A percentile compares a stretch with the other conserved stretches of the same genome.
Conservation (phyloP, 345 rosid genomes). For the Rhizophora apiculata region DNA sequence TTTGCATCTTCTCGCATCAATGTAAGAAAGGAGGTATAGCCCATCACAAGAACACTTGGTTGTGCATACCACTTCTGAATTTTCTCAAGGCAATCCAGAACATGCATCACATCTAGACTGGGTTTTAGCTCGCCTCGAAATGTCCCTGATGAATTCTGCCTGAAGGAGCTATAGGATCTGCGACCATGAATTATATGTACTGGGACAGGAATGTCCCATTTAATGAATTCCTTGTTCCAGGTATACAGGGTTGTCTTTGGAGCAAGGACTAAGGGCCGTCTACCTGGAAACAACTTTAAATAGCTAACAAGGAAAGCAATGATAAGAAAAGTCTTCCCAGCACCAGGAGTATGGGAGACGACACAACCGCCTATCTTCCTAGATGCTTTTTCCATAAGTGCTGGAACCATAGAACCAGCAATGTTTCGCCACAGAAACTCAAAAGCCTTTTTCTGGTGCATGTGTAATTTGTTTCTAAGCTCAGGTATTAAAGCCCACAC, state of each 20-base stretch:
- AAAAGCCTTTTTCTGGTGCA: constrained; percentile 82
- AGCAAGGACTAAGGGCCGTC: constrained; percentile 82
- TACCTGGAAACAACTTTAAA: constrained; percentile 79
- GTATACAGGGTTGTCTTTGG: constrained; percentile 93
- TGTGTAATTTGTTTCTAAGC: constrained; percentile 55
- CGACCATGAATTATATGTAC: constrained; percentile 89
- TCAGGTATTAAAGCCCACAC: constrained; percentile 87
- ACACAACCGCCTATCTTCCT: constrained; percentile 81
- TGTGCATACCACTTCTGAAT: constrained; percentile 88
- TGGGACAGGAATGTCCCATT: constrained; percentile 82
- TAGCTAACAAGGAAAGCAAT: constrained; percentile 88
- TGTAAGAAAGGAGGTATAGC: constrained; percentile 83
- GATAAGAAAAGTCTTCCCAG: constrained; percentile 87
- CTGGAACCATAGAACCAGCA: constrained; percentile 70
- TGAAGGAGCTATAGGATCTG: constrained; percentile 55
- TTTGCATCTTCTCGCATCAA: constrained; percentile 83
- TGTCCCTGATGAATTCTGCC: constrained; percentile 31
- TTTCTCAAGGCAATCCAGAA: constrained; percentile 83
- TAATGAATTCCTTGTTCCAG: constrained; percentile 92
- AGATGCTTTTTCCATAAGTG: constrained; percentile 47
- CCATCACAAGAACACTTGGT: constrained; percentile 96
- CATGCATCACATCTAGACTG: constrained; percentile 79
- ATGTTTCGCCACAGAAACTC: constrained; percentile 85
- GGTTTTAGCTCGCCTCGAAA: constrained; percentile 55
- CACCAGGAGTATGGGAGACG: constrained; percentile 90